A percentile compares a stretch with the other conserved stretches of the same genome.
These are phyloP conservation scores for Tilletiopsis washingtonensis DNA, from an alignment of 1,284 basidiomycete genomes.

Conservation along the genomic window DNA sequence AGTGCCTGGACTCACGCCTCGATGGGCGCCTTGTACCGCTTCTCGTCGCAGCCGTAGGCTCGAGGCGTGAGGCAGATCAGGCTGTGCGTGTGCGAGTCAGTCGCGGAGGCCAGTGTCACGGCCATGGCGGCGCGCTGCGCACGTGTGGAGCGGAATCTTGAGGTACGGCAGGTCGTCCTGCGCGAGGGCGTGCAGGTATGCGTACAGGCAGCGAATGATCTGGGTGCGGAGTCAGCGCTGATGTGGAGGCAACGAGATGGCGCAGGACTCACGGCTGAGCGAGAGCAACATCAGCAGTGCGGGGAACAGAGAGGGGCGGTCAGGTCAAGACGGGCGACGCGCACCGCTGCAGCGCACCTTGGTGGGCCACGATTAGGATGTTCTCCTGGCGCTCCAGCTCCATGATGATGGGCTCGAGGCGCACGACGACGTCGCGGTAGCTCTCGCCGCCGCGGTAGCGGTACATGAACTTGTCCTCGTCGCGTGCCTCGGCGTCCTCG, in stretches of 20 bases:
- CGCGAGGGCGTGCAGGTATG: slow-evolving; percentile 85
- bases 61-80: slow-evolving; percentile 61
- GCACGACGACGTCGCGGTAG: slow-evolving; percentile 81
- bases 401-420: slow-evolving; percentile 97
- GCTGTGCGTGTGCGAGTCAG: neutral
- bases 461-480: slow-evolving; percentile 99
- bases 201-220: slow-evolving; percentile 54
- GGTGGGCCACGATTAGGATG: slow-evolving; percentile 92
- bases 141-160: slow-evolving; percentile 74
- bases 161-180: slow-evolving; percentile 95
- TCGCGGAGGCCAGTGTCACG: neutral
- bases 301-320: no score
- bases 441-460: slow-evolving; percentile 86
- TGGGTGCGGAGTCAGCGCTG: no score
- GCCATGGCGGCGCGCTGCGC: neutral
- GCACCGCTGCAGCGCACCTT: no score
- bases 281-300: no score
- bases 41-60: slow-evolving; percentile 97
- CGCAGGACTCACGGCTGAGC: no score
- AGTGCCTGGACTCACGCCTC: slow-evolving; percentile 19
- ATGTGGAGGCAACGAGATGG: no score
- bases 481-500: slow-evolving; percentile 95
- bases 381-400: slow-evolving; percentile 96
- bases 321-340: no score
- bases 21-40: slow-evolving; percentile 57